Evolutionary conservation across 2,329 filamentous ascomycete species (phyloP).

Genomic region (Colletotrichum tropicicola): DNA sequence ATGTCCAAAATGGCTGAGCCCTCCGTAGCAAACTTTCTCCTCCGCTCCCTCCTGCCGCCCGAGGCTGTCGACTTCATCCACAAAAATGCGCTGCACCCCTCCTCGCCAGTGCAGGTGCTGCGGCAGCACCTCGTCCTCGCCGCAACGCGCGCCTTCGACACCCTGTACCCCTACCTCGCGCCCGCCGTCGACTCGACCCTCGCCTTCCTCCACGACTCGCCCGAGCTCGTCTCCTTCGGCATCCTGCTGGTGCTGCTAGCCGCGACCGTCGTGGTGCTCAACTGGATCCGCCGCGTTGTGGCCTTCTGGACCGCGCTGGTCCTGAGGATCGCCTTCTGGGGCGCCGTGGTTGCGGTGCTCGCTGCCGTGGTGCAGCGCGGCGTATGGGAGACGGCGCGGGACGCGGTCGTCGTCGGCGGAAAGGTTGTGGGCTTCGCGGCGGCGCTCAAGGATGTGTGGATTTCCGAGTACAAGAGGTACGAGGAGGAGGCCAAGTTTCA

Average conservation of each 20-base stretch:
- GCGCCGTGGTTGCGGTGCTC: slow-evolving; percentile 60
- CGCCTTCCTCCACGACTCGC: slow-evolving; percentile 45
- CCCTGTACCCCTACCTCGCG: slow-evolving; percentile 50
- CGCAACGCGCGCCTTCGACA: slow-evolving; percentile 37
- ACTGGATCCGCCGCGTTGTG: slow-evolving; percentile 76
- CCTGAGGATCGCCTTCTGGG: slow-evolving; percentile 72
- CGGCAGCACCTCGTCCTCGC: slow-evolving; percentile 43
- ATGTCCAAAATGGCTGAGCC: slow-evolving; percentile 40
- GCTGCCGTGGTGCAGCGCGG: slow-evolving; percentile 73
- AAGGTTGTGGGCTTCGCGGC: slow-evolving; percentile 56
- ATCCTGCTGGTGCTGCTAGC: slow-evolving; percentile 65
- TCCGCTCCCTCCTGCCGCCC: slow-evolving; percentile 54
- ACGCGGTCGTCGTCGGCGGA: slow-evolving; percentile 56
- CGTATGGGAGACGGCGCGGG: slow-evolving; percentile 68
- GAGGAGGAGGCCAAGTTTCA: slow-evolving; percentile 54
- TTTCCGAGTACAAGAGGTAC: slow-evolving; percentile 65
- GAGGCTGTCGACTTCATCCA: slow-evolving; percentile 53
- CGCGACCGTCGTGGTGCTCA: slow-evolving; percentile 71
- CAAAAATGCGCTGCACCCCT: slow-evolving; percentile 56
- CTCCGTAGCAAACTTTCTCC: slow-evolving; percentile 40
- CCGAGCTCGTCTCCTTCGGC: slow-evolving; percentile 53
- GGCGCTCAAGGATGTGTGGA: slow-evolving; percentile 63
- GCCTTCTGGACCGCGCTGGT: slow-evolving; percentile 80
- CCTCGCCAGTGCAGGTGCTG: slow-evolving; percentile 53
- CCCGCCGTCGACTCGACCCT: slow-evolving; percentile 52